Evolutionary conservation across 495 filamentous ascomycete genomes (phyloP), one percentile per base, ranked within the genome.

Genomic region (Xylaria castorea): DNA sequence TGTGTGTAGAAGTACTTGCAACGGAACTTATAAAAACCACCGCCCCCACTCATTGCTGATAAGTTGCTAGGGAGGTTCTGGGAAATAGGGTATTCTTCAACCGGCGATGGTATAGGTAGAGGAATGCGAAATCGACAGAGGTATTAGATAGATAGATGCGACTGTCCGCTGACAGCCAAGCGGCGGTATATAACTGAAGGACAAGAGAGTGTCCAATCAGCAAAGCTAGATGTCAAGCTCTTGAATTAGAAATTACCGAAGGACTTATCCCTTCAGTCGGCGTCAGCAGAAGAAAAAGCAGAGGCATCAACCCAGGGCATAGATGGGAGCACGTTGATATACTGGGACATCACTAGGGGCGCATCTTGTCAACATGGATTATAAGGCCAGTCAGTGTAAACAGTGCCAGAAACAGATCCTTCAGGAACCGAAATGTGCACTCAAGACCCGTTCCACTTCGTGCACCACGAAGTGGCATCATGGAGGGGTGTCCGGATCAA

Each of bases 1-100:
- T 88, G 81, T 14, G 84, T 86, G 68, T 84, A 83, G 71, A 86
- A 90, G 80, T 89, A 83, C 77, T 89, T 91, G 86, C 89, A 91
- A 32, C 86, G 83, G 76, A 87, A 90, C 81, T 85, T 88, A 77
- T 89, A 90, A 74, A 83, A 90, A 68, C 89, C 88, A 71, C 86
- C 86, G 74, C 85, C 83, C 53, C 87, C 85, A 73, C 85, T 87
- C 87, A 89, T 90, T 55, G 58, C 85, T 79, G 68, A 9, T 62
- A 36, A 9, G 58, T 36, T 20, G 42, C 46, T 51, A 27, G n/a
- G 32, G 34, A 51, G 18, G 27, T n/a, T 72, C 51, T n/a, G 51
- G 20, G 67, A 58, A 57, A 69, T n/a, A 30, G 12, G 27, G 16
- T 60, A 14, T 53, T 61, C 38, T 30, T 55, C 44, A 63, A 71